Conservation (phyloP, 2,329 filamentous ascomycete species). For the Talaromyces islandicus region DNA sequence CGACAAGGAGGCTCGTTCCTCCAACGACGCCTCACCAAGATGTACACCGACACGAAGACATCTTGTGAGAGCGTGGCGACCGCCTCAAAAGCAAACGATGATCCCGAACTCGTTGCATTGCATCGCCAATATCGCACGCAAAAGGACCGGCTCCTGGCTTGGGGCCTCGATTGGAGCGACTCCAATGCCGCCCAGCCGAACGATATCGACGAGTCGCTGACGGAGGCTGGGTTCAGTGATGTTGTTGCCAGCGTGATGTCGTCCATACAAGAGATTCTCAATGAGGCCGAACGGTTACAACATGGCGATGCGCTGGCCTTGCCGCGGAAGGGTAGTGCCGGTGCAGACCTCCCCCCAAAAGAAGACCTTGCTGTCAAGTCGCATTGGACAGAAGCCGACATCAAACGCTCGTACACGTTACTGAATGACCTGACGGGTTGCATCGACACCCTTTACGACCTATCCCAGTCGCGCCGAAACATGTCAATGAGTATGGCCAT, state of each 20-base stretch:
- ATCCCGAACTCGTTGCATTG: conserved; percentile 50
- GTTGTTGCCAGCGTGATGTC: conserved; percentile 59
- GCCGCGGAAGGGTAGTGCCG: conserved; percentile 29
- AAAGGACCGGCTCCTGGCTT: conserved; percentile 57
- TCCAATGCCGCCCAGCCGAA: conserved; percentile 50
- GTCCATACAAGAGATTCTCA: conserved; percentile 57
- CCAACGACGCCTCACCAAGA: conserved; percentile 49
- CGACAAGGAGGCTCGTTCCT: conserved; percentile 39
- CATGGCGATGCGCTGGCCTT: conserved; percentile 36
- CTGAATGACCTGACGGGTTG: conserved; percentile 55
- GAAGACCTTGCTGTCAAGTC: conserved; percentile 20
- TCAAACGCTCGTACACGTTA: conserved; percentile 51
- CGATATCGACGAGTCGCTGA: conserved; percentile 58
- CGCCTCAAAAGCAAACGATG: conserved; percentile 42
- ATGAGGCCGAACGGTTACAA: conserved; percentile 56
- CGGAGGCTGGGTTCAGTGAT: conserved; percentile 57
- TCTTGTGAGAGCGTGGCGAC: conserved; percentile 52
- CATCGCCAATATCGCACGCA: conserved; percentile 58
- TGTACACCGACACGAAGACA: conserved; percentile 60
- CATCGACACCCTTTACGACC: conserved; percentile 59
- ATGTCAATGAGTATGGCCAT: conserved; percentile 35
- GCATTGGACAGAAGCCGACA: conserved; percentile 46
- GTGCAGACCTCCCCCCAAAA: conserved; percentile 23
- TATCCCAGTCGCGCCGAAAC: conserved; percentile 53
- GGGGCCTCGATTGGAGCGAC: conserved; percentile 63